Evolutionary conservation across 306 rosid species (phyloP).

Genomic region (Cyamopsis tetragonoloba): DNA sequence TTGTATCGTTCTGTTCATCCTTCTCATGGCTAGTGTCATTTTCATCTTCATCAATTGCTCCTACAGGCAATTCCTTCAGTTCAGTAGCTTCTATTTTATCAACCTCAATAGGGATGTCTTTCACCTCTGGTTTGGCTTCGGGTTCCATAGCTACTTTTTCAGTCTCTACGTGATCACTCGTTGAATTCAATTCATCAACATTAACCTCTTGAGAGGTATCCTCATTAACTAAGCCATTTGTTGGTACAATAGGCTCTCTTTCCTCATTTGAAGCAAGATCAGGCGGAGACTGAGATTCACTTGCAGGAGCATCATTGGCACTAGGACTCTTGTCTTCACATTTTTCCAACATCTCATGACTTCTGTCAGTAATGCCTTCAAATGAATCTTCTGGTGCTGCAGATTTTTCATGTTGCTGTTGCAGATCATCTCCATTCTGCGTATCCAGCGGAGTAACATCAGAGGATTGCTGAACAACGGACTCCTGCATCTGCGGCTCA

Average conservation of each 20-base stretch:
- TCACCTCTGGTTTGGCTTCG: not conserved
- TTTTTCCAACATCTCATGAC: not conserved
- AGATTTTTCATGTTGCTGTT: constrained; percentile 21
- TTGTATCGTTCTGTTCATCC: not conserved
- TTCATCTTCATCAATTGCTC: constrained; percentile 11
- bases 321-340: not conserved
- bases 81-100: not conserved
- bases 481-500: constrained; percentile 22
- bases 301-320: not conserved
- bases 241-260: not conserved
- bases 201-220: not conserved
- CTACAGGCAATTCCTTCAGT: constrained; percentile 27
- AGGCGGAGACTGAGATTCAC: not conserved
- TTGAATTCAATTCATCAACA: not conserved
- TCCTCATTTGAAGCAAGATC: not conserved
- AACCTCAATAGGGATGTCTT: not conserved
- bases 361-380: not conserved
- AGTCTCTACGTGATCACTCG: not conserved
- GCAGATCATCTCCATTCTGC: not conserved
- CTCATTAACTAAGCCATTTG: not conserved
- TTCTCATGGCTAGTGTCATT: not conserved
- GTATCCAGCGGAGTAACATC: not conserved
- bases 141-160: not conserved
- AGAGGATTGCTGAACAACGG: not conserved
- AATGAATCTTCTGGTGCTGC: not conserved